Evolutionary conservation across 805 yeast species (phyloP).

Genomic region (Tetrapisispora fleetii): DNA sequence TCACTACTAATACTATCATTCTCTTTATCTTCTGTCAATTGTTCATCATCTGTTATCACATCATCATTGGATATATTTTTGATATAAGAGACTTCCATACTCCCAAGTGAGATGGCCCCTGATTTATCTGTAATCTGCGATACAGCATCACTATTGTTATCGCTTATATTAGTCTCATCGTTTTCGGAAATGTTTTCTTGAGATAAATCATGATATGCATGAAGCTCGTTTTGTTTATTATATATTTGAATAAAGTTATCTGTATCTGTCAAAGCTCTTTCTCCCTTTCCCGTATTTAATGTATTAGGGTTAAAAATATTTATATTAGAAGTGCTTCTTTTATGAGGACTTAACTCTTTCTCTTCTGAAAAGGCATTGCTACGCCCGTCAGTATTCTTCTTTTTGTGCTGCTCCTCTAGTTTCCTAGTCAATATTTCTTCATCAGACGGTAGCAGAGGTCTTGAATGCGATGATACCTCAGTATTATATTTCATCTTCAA

Average conservation of each 20-base stretch:
- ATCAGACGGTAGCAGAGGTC: constrained; percentile 25
- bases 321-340: constrained; percentile 19
- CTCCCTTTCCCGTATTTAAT: constrained; percentile 6
- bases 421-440: constrained; percentile 16
- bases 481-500: neutral
- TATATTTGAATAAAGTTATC: constrained; percentile 22
- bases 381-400: neutral
- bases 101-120: constrained; percentile 7
- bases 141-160: neutral
- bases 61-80: constrained; percentile 1
- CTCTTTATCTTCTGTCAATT: neutral
- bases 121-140: constrained; percentile 2
- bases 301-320: constrained; percentile 11
- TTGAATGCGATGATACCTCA: neutral
- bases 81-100: constrained; percentile 1
- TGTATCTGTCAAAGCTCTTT: constrained; percentile 27
- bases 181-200: neutral
- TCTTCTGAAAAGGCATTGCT: neutral
- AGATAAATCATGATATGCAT: neutral
- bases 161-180: neutral
- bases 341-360: neutral
- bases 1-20: neutral
- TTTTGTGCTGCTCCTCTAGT: constrained; percentile 4
- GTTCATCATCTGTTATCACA: neutral
- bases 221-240: neutral